Percentiles rank a stretch among this genome's conserved stretches.
These are phyloP conservation scores for Exophiala sp. DNA, from an alignment of 2,329 filamentous ascomycete genomes.

Conservation along the genomic window DNA sequence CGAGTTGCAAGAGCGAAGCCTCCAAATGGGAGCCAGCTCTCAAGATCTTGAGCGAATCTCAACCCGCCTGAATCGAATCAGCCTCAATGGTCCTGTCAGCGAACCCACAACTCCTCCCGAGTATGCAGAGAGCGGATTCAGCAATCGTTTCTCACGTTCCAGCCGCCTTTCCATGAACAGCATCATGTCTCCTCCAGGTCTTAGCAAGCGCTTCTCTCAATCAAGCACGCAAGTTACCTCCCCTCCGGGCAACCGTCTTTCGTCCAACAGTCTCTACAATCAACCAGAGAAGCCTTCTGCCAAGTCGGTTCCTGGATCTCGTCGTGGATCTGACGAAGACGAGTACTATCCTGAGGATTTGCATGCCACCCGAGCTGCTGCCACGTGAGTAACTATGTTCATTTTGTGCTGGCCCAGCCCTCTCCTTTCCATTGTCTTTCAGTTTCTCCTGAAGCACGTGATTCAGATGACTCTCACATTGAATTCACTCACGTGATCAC, in stretches of 20 bases:
- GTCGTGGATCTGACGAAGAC: constrained; percentile 85
- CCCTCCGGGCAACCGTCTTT: constrained; percentile 60
- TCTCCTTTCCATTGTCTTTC: constrained; percentile 2
- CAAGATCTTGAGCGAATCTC: constrained; percentile 80
- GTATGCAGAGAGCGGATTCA: constrained; percentile 75
- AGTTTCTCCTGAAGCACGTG: constrained; percentile 1
- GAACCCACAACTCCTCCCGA: constrained; percentile 96
- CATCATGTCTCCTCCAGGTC: constrained; percentile 71
- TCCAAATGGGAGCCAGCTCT: constrained; percentile 70
- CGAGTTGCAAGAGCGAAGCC: constrained; percentile 46
- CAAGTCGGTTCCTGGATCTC: constrained; percentile 76
- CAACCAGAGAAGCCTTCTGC: constrained; percentile 59
- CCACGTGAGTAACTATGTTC: constrained; percentile 60
- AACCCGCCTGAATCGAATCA: constrained; percentile 45
- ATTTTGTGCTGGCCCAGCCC: not conserved
- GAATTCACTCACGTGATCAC: constrained; percentile 1
- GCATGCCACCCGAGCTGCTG: constrained; percentile 63
- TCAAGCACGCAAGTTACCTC: constrained; percentile 77
- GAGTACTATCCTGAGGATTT: constrained; percentile 62
- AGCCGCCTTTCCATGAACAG: constrained; percentile 87
- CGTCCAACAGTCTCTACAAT: constrained; percentile 36
- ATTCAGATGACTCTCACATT: constrained; percentile 8
- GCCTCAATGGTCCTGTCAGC: constrained; percentile 64
- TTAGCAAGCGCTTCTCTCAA: constrained; percentile 66
- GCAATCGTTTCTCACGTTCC: constrained; percentile 72